phyloP scores from a whole-genome alignment of 2,329 filamentous ascomycete species.

The Phoma sp. region DNA sequence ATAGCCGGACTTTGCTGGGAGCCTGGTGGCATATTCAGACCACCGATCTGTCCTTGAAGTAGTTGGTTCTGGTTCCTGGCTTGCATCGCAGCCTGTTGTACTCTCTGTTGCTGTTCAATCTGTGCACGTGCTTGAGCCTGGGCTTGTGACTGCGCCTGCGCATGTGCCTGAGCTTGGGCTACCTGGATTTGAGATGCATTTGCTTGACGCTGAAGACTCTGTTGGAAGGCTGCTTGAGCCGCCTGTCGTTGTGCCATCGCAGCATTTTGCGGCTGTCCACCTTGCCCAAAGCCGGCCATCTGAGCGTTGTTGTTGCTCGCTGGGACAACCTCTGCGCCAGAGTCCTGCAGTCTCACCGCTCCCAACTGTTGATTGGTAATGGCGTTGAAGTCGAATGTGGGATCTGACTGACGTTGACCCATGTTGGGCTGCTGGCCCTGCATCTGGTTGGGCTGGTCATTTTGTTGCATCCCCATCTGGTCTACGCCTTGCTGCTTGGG shows the following conservation, averaged over 20 bases:
- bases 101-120: constrained; percentile 37
- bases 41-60: constrained; percentile 47
- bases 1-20: constrained; percentile 54
- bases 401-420: constrained; percentile 36
- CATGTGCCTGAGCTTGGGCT: constrained; percentile 39
- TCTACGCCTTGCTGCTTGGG: constrained; percentile 16
- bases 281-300: constrained; percentile 45
- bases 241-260: constrained; percentile 38
- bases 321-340: constrained; percentile 67
- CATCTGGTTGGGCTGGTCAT: constrained; percentile 34
- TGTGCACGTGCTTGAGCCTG: constrained; percentile 29
- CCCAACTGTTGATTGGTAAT: constrained; percentile 67
- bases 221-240: constrained; percentile 30
- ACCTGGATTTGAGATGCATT: constrained; percentile 22
- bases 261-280: constrained; percentile 34
- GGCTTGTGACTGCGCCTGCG: constrained; percentile 2
- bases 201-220: constrained; percentile 45
- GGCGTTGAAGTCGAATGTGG: constrained; percentile 58
- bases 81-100: constrained; percentile 44
- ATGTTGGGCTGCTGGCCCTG: constrained; percentile 36
- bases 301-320: constrained; percentile 62
- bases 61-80: constrained; percentile 38
- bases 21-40: constrained; percentile 51
- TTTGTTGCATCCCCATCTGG: constrained; percentile 38
- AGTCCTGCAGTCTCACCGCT: constrained; percentile 65